Base-by-base conservation (phyloP, 306 rosid genomes). In the Calophaca sinica region DNA sequence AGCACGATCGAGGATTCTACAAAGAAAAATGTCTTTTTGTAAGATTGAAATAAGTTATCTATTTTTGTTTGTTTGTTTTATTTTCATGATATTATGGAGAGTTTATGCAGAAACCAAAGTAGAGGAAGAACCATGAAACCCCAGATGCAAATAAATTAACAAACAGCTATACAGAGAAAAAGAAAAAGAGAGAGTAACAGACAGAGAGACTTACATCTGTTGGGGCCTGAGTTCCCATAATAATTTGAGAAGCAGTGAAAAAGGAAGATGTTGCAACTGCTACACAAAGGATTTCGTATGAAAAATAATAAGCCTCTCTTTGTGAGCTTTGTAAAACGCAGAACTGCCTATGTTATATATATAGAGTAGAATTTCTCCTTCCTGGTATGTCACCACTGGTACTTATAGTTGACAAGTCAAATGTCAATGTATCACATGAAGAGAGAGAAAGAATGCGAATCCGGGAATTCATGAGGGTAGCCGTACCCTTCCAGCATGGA, bases 221-320 rank as follows among this genome's bases (percentile, higher is more conserved):
- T 12, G 77, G 66, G 29, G 48, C 50, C 6, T 53, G 53, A 54
- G 78, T 72, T 72, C 68, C 83, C 83, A 73, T 73, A 9, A 73
- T 73, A 8, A 12, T 11, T 9, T 10, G 10, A 14, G 6, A 60
- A 60, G 52, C 6, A 49, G 61, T 3, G 41, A 26, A 61, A 29
- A 26, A 61, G 39, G 20, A 57, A 12, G 67, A 72, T 54, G 28
- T 35, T 69, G 49, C 29, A 67, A 5, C 31, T 9, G 55, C 42
- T 14, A 49, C 57, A 5, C 41, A 31, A 2, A 58, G 39, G 15
- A 32, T 58, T 49, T 50, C 14, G 9, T 50, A 5, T 50, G 55
- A 50, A 50, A 50, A 50, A 50, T n/a, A 14, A 55, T 38, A 3
- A 1, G 2, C 20, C 31, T 14, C 3, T 20, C 20, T 66, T 42